Base-by-base conservation (phyloP, 306 rosid species). In the Gynostemma pentaphyllum region DNA sequence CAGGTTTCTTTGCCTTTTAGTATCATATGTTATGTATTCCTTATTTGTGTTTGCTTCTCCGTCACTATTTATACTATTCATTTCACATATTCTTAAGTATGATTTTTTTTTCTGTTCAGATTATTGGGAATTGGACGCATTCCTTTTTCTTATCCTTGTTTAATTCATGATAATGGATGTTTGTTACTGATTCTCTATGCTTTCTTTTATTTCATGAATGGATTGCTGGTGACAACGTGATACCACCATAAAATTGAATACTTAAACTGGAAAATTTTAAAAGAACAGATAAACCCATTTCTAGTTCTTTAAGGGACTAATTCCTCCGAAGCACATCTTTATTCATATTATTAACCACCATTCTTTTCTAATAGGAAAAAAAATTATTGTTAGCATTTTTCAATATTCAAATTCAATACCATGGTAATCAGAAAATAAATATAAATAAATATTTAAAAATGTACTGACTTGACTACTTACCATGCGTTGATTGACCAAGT, bases 1-100 rank as follows among this genome's bases (percentile, higher is more conserved):
- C 96, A 91, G 98, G 98, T 91, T 64, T 62, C 29, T 55, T 55
- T 55, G 62, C 18, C 9, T 62, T 62, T 13, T 24, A 40, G 50
- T 37, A 13, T 62, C 26, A 23, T 57, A 52, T 27, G 18, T 22
- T 40, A 59, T 34, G 16, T 7, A 22, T 27, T 27, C 28, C 13
- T 5, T 5, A 12, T 30, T 23, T 36, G 67, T 47, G 40, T 32
- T 30, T 44, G 21, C 39, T 2, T 11, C 62, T 54, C 63, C 2
- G 28, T 19, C 36, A 7, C 27, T 56, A 15, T 32, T 56, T 16
- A 29, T 39, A 18, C n/a, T 39, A 16, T 14, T 30, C 30, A 14
- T 29, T 54, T 29, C 62, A 5, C 37, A 29, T 5, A 32, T 29
- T 54, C 44, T 54, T 54, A 21, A 30, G 41, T 54, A 54, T 29